Conservation (phyloP, 345 rosid species). For the Eucalyptus dawsonii region DNA sequence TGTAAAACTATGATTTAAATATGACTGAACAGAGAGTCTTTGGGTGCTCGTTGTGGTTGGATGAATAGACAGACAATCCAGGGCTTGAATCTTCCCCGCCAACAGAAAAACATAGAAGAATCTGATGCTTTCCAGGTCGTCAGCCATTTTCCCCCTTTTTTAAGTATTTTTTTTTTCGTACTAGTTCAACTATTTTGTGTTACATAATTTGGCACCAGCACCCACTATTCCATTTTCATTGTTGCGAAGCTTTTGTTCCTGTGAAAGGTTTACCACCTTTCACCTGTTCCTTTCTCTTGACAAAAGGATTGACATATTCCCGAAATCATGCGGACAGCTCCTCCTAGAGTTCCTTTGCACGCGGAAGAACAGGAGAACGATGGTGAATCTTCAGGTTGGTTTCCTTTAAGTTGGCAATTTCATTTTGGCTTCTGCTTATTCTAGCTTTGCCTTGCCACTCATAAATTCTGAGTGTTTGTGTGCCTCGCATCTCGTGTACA, state of each 20-base stretch:
- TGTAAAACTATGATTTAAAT: neutral
- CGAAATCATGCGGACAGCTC: neutral
- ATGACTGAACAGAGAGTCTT: neutral
- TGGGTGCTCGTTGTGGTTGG: neutral
- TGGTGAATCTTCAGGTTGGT: neutral
- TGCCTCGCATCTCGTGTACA: neutral
- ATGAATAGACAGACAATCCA: neutral
- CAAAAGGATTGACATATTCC: neutral
- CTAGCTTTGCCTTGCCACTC: neutral
- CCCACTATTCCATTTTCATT: neutral
- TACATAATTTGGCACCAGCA: neutral
- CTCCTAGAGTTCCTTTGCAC: neutral
- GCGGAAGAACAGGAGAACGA: neutral
- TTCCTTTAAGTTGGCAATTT: neutral
- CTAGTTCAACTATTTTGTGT: neutral
- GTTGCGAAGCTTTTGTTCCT: neutral
- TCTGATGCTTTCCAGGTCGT: neutral
- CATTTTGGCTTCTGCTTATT: neutral
- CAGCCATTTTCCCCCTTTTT: neutral
- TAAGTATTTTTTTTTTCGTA: neutral
- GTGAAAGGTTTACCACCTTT: neutral
- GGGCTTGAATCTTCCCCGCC: neutral
- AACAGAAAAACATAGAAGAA: neutral
- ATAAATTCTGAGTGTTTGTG: neutral
- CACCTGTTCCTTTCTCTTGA: neutral